Base-by-base conservation (phyloP, 2,329 filamentous ascomycete species). In the Aspergillus fijiensis region DNA sequence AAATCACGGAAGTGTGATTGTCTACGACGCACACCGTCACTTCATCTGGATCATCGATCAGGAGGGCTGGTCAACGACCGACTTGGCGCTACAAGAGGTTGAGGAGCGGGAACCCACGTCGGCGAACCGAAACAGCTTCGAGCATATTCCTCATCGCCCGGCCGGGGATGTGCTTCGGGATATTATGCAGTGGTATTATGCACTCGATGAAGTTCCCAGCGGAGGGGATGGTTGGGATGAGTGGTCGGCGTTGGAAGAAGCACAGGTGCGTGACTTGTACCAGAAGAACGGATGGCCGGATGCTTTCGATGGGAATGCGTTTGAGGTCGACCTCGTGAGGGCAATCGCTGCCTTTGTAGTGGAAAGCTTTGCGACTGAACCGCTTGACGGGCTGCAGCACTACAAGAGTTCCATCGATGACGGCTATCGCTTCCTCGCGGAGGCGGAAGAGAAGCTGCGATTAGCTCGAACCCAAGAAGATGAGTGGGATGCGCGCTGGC, bases 1-100 rank as follows among this genome's bases (percentile, higher is more conserved):
- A 2, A 72, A 71, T 16, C 69, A 71, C 49, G 16, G 58, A 16
- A 63, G 61, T 23, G 59, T 65, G 14, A 63, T 74, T 10, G 55
- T 74, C 3, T 74, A 75, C 50, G 66, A 72, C 54, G 65, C 71
- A 3, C 62, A 58, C 16, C 54, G 49, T 31, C 66, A 74, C 51
- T 47, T 47, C 9, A 69, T 72, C 12, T 68, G 68, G 29, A 65
- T 72, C 7, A 64, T 60, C 9, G 57, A 58, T 10, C 61, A 62
- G 23, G 49, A 53, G 16, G 29, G 49, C 5, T 55, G 39, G 51
- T 60, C 45, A 2, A 61, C 51, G 35, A 63, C 50, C 2, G 60
- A 62, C 42, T 58, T 45, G 12, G 58, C 49, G 11, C 16, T 60
- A 42, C 9, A 29, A 6, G 59, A 42, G 3, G 50, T 39, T 4